Percentiles rank a stretch among this genome's conserved stretches.
phyloP scores from a whole-genome alignment of 345 rosid genomes.

The Hevea brasiliensis region DNA sequence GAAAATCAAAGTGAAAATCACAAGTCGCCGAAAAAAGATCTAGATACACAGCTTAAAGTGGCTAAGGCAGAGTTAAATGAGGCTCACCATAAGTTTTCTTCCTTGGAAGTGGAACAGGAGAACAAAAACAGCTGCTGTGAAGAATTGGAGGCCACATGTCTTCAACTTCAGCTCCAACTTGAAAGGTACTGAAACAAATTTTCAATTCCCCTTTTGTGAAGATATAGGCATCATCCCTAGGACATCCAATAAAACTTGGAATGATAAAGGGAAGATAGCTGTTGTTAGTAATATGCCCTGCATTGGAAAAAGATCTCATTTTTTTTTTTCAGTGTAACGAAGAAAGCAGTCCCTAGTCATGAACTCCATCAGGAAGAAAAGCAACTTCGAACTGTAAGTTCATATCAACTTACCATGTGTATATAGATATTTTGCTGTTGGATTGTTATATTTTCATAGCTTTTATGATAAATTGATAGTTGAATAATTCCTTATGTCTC shows the following conservation, averaged over 20 bases:
- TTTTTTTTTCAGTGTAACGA: slow-evolving; percentile 48
- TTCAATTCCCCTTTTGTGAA: background rate
- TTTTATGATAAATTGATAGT: background rate
- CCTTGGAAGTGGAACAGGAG: slow-evolving; percentile 48
- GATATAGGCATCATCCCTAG: background rate
- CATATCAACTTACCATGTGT: background rate
- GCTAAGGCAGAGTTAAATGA: slow-evolving; percentile 40
- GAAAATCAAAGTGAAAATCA: slow-evolving; percentile 48
- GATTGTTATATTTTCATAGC: too few species aligned
- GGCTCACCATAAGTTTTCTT: slow-evolving; percentile 34
- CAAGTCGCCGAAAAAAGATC: slow-evolving; percentile 34
- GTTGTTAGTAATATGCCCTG: background rate
- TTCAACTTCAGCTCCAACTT: slow-evolving; percentile 45
- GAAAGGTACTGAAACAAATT: slow-evolving; percentile 44
- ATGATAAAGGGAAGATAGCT: background rate
- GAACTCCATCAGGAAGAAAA: slow-evolving; percentile 48
- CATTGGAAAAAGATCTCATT: slow-evolving; percentile 19
- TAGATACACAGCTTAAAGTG: slow-evolving; percentile 32
- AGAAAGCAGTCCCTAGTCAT: slow-evolving; percentile 29
- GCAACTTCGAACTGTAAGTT: slow-evolving; percentile 68
- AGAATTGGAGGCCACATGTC: slow-evolving; percentile 47
- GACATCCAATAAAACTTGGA: background rate
- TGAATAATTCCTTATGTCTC: background rate
- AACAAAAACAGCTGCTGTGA: slow-evolving; percentile 42
- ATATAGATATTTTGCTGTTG: background rate